Base-by-base conservation (phyloP, 2,329 filamentous ascomycete species). In the Clarireedia hainanense region DNA sequence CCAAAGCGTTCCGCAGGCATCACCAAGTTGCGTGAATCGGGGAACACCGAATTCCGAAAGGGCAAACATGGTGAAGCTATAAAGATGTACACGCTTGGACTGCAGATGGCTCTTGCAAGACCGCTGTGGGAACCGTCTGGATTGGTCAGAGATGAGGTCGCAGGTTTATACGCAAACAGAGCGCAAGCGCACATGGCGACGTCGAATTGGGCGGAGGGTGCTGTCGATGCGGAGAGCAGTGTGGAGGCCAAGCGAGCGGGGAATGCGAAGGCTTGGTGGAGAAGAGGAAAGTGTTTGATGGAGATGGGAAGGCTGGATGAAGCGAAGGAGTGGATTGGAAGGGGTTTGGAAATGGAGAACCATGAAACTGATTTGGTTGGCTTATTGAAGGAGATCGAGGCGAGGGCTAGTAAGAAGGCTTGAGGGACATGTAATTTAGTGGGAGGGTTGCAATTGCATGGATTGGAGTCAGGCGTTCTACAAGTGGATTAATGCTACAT, bases 261-360 rank as follows among this genome's bases (percentile, higher is more conserved):
- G 40, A 97, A 99, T 71, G 84, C 89, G 1, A 97, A 97, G 81
- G 91, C 85, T 0, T 97, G 92, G 90, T 96, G 90, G 86, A 79
- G 94, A 59, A 78, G 89, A 59, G 94, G 89, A 9, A 84, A 84
- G 74, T 95, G 90, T 69, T 72, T 97, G 68, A 73, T 86, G 62
- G 94, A 99, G 81, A 97, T 97, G 94, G 87, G 88, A 1, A 73
- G 92, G 58, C 74, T 89, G 67, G 84, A 88, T 55, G 92, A 97
- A 80, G 91, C 91, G 1, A 77, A 77, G 65, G 83, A 85, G 60
- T 95, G 91, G 83, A 79, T 96, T 42, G 80, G 79, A 62, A 79
- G 82, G 68, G 91, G 83, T 0, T 71, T 96, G 56, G 92, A 96
- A 75, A 84, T 91, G 69, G 91, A 95, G 74, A 87, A 86, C 12